Base-by-base conservation (phyloP, 169 alveolate species). In the Haemoproteus tartakovskyi region DNA sequence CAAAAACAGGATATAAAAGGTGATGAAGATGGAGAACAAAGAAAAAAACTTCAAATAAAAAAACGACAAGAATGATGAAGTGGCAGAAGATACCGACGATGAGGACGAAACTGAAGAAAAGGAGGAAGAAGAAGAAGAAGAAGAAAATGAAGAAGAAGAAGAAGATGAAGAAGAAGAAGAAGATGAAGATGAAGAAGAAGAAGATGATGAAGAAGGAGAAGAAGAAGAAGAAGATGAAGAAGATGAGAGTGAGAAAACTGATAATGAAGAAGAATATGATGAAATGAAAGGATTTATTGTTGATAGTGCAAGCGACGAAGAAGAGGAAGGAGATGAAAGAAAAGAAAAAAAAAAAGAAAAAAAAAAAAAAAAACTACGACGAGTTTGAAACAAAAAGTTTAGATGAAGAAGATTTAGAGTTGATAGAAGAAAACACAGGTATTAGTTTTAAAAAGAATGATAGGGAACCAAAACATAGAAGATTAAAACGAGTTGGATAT, bases 381-480 rank as follows among this genome's bases (percentile, higher is more conserved):
- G 59, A 79, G 30, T 61, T 51, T 52, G 86, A 62, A 61, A 79
- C 59, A 36, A 67, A 85, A 41, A 79, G 85, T 37, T 56, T 88
- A 74, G 93, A 88, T 59, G 93, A 88, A 48, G 93, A 88, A 50
- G 93, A 88, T 27, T 43, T 88, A 52, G 91, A 80, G 45, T 54
- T 88, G 16, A 88, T 88, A 2, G 93, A 89, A 14, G 93, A 88
- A 63, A 88, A 88, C 59, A 88, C 90, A 4, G 93, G 93, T 12
- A 60, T 80, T 22, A 78, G 64, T 46, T 54, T 80, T 14, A 12
- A 48, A 16, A 47, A 70, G 37, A 61, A 85, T 37, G 91, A 88
- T 60, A 88, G 86, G 37, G 93, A 88, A 19, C 86, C 87, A 3
- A 62, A 62, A 22, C 84, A 74, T 29, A 33, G 84, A 45, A 40